Evolutionary conservation across 257 asterid species (phyloP), one percentile per base, ranked within the genome.

Genomic region (Solanum rostratum): DNA sequence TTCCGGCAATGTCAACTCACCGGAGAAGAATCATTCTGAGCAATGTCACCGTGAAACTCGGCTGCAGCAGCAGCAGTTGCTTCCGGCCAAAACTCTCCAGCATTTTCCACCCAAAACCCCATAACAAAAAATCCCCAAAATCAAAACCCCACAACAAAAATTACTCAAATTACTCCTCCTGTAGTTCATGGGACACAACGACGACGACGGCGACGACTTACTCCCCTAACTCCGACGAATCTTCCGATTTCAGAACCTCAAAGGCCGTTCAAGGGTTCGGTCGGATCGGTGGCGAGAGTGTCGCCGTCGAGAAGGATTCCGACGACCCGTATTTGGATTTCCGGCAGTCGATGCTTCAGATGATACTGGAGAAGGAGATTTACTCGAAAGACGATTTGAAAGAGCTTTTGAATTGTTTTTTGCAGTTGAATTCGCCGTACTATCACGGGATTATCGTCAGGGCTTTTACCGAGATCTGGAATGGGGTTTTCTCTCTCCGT

Each of bases 381-480:
- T 94, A 94, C 88, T 80, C 94, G 1, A 91, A 91, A 70, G 92
- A 96, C 14, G 99, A 96, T n/a, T 90, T 96, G 24, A 93, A 90
- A 10, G 95, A 94, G 80, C 91, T 96, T 2, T 86, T 96, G 73
- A 92, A 96, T 90, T 96, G 99, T 49, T 96, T 96, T 90, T 73
- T 96, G 87, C 97, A 93, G 90, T 91, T 96, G 15, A 94, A 96
- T 79, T 93, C 97, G 0, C 98, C 99, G 3, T 91, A 93, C 68
- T 96, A 96, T 10, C 99, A 96, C 37, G 94, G 96, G n/a, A 30
- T 90, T 5, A 96, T 96, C 46, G 93, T 94, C 1, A 82, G 96
- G 74, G 98, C 98, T 57, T 96, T 96, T 76, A 93, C 97, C 0
- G 99, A 96, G 88, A 96, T 96, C 66, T 96, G 99, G 98, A 93